Conservation (phyloP, 2,329 filamentous ascomycete species). For the Cladosporium colombiae region DNA sequence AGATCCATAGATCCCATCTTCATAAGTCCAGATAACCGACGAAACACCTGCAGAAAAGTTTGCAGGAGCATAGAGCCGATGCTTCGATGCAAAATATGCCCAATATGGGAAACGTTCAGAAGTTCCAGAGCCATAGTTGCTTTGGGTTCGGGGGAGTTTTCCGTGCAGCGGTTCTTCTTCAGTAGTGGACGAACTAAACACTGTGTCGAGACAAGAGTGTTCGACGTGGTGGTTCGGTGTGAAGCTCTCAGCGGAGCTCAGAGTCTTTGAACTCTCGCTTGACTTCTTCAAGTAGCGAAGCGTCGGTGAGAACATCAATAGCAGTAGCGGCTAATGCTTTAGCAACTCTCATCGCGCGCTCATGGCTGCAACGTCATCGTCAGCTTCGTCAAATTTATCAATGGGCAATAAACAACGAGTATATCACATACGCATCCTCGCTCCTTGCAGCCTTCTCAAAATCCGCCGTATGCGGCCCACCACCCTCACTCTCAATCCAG, state of each 20-base stretch:
- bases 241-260: not conserved
- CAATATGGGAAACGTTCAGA: not conserved
- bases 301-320: constrained; percentile 37
- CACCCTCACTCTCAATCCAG: constrained; percentile 41
- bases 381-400: not conserved
- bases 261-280: constrained; percentile 31
- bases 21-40: not conserved
- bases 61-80: not conserved
- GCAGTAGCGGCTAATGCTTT: constrained; percentile 40
- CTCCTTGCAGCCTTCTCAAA: constrained; percentile 42
- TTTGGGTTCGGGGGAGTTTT: not conserved
- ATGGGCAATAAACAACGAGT: constrained; percentile 23
- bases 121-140: constrained; percentile 6
- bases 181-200: not conserved
- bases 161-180: not conserved
- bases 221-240: not conserved
- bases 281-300: constrained; percentile 29
- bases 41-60: not conserved
- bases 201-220: not conserved
- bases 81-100: constrained; percentile 9
- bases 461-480: constrained; percentile 44
- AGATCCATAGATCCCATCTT: not conserved
- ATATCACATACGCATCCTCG: constrained; percentile 38
- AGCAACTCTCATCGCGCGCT: constrained; percentile 32
- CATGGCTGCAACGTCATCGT: not conserved